Evolutionary conservation across 1,284 basidiomycete genomes (phyloP), one percentile per base, ranked within the genome.

Genomic region (Stereum hirsutum): DNA sequence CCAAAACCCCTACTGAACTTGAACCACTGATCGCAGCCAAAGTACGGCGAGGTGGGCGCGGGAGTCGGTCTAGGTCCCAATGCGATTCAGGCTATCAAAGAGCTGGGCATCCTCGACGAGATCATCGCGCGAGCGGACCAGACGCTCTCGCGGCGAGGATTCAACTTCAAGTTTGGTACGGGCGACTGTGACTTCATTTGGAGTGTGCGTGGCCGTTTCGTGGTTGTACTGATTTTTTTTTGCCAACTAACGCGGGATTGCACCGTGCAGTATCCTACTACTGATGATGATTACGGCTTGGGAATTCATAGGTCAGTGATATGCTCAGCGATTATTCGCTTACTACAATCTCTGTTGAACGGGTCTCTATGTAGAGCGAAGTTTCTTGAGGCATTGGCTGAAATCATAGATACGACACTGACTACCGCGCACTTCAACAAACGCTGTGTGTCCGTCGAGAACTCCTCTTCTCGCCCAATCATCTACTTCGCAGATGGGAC

Each of bases 31-130:
- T 20, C 35, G n/a, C 33, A 70, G 68, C 46, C 63, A 11, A 59
- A 60, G 44, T 71, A 73, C 46, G 62, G 60, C 21, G 69, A 74
- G 54, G 61, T 75, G 35, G 74, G 74, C 14, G 73, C 74, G 21
- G 74, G 73, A 2, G 65, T 76, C 30, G 70, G 66, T 12, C 28
- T 20, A 75, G 72, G 73, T 5, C 61, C 69, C 3, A 76, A 77
- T 53, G 70, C 68, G 4, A 48, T 74, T 14, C 63, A 63, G n/a
- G 66, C 66, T 6, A 51, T 75, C 21, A 50, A 64, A 24, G 60
- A 60, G 5, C 56, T 76, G 20, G 71, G 68, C 1, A 44, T 73
- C 2, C 53, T 69, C 6, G 60, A 68, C 15, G 58, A 61, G 6
- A 54, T 74, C 14, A 49, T 72, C 21, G 42, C 56, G 14, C 60